These are phyloP conservation scores for Herpotrichia juniperi DNA, from an alignment of 2,329 filamentous ascomycete genomes.

Conservation along the genomic window DNA sequence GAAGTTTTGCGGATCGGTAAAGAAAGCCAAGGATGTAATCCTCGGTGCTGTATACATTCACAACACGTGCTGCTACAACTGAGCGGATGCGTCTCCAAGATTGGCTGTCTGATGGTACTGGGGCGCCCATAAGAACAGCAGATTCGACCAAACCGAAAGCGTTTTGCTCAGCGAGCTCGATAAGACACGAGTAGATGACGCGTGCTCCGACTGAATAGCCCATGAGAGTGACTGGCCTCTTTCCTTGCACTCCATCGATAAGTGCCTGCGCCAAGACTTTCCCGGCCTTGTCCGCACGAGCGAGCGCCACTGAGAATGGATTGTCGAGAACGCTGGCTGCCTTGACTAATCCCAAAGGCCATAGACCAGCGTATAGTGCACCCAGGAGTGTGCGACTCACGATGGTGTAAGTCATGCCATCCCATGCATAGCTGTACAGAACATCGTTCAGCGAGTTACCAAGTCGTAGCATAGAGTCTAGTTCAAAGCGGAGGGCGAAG, in stretches of 20 bases:
- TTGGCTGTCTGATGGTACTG: constrained; percentile 71
- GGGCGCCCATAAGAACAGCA: constrained; percentile 80
- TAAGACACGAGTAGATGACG: constrained; percentile 81
- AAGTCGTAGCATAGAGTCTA: constrained; percentile 75
- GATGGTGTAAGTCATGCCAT: constrained; percentile 72
- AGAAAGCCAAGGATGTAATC: constrained; percentile 86
- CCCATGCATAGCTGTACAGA: constrained; percentile 79
- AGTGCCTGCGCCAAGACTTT: constrained; percentile 79
- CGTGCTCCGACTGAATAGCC: constrained; percentile 82
- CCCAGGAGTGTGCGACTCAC: constrained; percentile 63
- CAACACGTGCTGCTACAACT: constrained; percentile 78
- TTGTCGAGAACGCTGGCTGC: constrained; percentile 71
- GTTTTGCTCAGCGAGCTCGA: constrained; percentile 73
- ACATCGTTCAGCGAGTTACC: constrained; percentile 78
- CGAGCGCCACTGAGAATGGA: constrained; percentile 76
- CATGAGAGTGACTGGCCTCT: constrained; percentile 78
- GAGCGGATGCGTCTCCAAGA: constrained; percentile 78
- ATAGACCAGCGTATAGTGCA: constrained; percentile 51
- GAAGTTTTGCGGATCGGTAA: constrained; percentile 81
- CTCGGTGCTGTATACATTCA: constrained; percentile 86
- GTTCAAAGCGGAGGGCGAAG: constrained; percentile 83
- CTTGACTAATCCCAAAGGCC: constrained; percentile 54
- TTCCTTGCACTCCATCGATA: constrained; percentile 79
- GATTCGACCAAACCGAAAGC: constrained; percentile 85
- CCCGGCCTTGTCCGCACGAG: constrained; percentile 80